phyloP scores from a whole-genome alignment of 2,329 filamentous ascomycete genomes.

The Cladosporium sp. region DNA sequence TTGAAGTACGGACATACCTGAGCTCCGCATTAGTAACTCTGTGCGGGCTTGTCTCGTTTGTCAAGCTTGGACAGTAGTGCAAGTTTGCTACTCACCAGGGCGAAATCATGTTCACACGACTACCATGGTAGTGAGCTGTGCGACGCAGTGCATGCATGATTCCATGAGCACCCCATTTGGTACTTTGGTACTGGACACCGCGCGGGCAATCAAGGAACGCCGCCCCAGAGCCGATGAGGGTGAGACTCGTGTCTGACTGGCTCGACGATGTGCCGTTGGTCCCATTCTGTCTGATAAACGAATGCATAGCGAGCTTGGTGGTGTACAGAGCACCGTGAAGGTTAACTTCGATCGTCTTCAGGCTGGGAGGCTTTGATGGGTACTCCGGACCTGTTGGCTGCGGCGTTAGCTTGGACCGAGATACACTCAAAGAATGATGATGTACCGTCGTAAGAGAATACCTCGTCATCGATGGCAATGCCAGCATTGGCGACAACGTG shows the following conservation, averaged over 20 bases:
- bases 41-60: neutral
- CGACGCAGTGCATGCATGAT: slow-evolving; percentile 43
- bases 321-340: slow-evolving; percentile 27
- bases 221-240: slow-evolving; percentile 25
- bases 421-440: neutral
- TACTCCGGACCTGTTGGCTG: slow-evolving; percentile 19
- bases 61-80: neutral
- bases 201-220: slow-evolving; percentile 29
- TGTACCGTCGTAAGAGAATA: slow-evolving; percentile 23
- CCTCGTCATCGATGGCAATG: slow-evolving; percentile 21
- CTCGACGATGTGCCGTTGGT: slow-evolving; percentile 26
- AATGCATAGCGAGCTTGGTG: slow-evolving; percentile 34
- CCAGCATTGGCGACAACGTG: slow-evolving; percentile 27
- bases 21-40: neutral
- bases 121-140: slow-evolving; percentile 36
- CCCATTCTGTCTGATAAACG: slow-evolving; percentile 35
- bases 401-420: neutral
- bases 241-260: slow-evolving; percentile 23
- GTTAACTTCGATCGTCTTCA: slow-evolving; percentile 28
- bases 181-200: slow-evolving; percentile 39
- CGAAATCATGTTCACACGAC: slow-evolving; percentile 42
- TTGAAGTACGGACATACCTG: slow-evolving; percentile 41
- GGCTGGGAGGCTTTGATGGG: slow-evolving; percentile 31
- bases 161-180: slow-evolving; percentile 43
- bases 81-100: slow-evolving; percentile 37